Evolutionary conservation across 768 basidiomycete genomes (phyloP).

Genomic region (Phylloporus sp.): DNA sequence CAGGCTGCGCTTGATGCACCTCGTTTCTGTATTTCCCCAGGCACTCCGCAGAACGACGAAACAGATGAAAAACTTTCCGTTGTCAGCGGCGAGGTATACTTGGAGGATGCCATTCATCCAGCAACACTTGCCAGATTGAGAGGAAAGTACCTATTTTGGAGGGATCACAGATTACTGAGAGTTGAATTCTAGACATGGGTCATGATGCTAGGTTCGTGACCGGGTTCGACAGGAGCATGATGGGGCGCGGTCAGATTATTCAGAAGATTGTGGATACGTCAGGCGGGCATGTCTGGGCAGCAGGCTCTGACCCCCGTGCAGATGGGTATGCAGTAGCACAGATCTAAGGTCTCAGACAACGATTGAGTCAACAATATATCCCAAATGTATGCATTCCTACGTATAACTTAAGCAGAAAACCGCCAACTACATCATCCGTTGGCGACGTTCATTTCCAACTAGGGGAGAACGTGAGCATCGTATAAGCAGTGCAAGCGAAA

Average conservation of each 20-base stretch:
- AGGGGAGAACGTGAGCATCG: conserved; percentile 5
- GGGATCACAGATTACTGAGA: not conserved
- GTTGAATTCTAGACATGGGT: conserved; percentile 65
- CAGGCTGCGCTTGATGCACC: conserved; percentile 94
- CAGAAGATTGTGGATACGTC: conserved; percentile 67
- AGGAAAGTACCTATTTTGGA: conserved; percentile 40
- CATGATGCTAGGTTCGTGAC: conserved; percentile 68
- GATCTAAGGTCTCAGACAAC: conserved; percentile 43
- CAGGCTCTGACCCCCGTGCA: conserved; percentile 83
- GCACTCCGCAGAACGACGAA: conserved; percentile 57
- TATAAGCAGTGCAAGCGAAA: not conserved
- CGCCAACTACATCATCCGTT: conserved; percentile 50
- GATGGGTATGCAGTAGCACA: conserved; percentile 88
- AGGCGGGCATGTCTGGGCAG: conserved; percentile 86
- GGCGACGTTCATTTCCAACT: conserved; percentile 65
- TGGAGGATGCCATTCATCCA: conserved; percentile 76
- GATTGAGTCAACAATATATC: not conserved
- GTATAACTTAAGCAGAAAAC: not conserved
- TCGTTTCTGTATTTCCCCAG: conserved; percentile 92
- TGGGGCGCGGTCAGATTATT: conserved; percentile 89
- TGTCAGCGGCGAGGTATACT: conserved; percentile 76
- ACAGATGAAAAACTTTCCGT: conserved; percentile 51
- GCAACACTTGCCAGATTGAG: conserved; percentile 62
- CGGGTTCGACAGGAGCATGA: conserved; percentile 58
- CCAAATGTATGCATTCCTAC: conserved; percentile 1